Evolutionary conservation across 441 rosid genomes (phyloP).

Genomic region (Erodium chrysanthum): DNA sequence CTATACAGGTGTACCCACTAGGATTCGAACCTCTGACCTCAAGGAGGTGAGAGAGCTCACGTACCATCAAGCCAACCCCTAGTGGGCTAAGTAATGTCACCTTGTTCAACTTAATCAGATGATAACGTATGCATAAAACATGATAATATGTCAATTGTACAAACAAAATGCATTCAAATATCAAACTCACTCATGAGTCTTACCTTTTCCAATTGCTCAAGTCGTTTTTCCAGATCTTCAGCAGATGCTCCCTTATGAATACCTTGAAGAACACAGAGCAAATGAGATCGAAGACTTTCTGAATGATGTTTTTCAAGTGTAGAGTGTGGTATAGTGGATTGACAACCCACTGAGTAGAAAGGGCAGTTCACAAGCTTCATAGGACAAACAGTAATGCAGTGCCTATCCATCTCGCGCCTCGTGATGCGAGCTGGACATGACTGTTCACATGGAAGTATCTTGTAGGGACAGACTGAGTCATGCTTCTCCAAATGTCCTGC

Average conservation of each 20-base stretch:
- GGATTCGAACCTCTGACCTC: no score
- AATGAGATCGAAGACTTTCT: slow-evolving; percentile 43
- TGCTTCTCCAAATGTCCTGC: slow-evolving; percentile 51
- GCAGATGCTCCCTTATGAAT: slow-evolving; percentile 46
- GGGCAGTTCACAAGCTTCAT: slow-evolving; percentile 83
- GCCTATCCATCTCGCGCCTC: slow-evolving; percentile 84
- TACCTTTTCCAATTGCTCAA: slow-evolving; percentile 61
- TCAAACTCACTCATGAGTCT: slow-evolving; percentile 1
- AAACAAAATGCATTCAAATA: neutral
- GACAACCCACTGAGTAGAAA: slow-evolving; percentile 67
- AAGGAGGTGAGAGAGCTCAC: no score
- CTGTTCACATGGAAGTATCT: slow-evolving; percentile 78
- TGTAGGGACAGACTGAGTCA: slow-evolving; percentile 59
- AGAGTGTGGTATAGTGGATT: slow-evolving; percentile 41
- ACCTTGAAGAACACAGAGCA: slow-evolving; percentile 48
- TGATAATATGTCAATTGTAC: neutral
- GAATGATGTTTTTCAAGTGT: slow-evolving; percentile 44
- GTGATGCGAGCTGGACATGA: slow-evolving; percentile 51
- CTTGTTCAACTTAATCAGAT: no score
- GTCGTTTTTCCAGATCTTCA: slow-evolving; percentile 41
- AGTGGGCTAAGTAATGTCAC: no score
- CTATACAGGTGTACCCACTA: no score
- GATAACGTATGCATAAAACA: neutral
- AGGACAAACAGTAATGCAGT: slow-evolving; percentile 77
- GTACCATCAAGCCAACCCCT: no score